A percentile compares a stretch with the other conserved stretches of the same genome.
These are phyloP conservation scores for Solanum gandarillasii DNA, from an alignment of 257 asterid genomes.

Conservation along the genomic window DNA sequence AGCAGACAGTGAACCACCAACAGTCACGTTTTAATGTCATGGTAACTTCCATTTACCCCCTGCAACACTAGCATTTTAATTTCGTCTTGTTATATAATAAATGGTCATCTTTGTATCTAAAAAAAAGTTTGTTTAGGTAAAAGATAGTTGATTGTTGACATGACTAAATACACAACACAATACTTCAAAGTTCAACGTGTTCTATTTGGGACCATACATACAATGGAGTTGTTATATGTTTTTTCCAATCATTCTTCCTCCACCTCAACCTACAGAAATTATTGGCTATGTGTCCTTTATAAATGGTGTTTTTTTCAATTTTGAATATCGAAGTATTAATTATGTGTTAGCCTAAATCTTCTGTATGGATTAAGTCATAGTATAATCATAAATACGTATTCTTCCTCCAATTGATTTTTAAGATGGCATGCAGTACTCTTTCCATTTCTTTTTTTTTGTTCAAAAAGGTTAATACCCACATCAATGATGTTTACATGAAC, in stretches of 20 bases:
- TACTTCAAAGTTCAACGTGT: background rate
- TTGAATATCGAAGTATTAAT: background rate
- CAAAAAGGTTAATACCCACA: background rate
- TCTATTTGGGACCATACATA: background rate
- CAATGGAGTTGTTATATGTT: background rate
- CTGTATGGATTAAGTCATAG: background rate
- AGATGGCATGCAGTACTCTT: background rate
- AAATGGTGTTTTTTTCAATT: background rate
- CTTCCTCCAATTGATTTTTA: background rate
- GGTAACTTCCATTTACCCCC: background rate
- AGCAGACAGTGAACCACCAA: no score
- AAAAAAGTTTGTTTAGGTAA: background rate
- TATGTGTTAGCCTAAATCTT: background rate
- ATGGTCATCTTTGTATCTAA: no score
- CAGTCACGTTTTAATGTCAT: background rate
- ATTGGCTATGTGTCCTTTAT: background rate
- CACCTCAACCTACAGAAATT: background rate
- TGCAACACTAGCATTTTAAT: background rate
- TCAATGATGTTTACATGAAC: background rate
- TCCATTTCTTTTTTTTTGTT: background rate
- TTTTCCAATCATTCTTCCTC: background rate
- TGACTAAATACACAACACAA: background rate
- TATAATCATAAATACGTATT: background rate
- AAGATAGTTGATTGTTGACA: background rate
- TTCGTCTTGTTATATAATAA: background rate